Base-by-base conservation (phyloP, 1,139 yeast species). In the Blastobotrys illinoisensis region DNA sequence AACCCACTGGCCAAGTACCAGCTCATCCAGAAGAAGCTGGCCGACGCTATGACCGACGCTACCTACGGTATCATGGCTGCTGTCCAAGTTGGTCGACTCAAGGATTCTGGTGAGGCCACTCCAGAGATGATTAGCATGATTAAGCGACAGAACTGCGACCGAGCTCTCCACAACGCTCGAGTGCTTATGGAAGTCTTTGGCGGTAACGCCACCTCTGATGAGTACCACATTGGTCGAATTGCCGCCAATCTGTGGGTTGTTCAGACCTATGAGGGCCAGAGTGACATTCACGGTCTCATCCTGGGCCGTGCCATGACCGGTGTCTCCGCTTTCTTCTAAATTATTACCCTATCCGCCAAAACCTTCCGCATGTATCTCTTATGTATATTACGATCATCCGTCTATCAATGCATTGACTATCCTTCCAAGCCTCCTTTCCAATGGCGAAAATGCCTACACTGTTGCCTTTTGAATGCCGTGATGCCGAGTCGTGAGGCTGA, bases 201-300 rank as follows among this genome's bases (percentile, higher is more conserved):
- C 3, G 78, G 78, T 24, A 75, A 74, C 54, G 78, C 74, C 24
- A 67, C 74, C 9, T 65, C 74, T 51, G 78, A 74, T 56, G 78
- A 75, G 64, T 74, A 75, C 60, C 76, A 72, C 52, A 74, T 75
- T 58, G 76, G 74, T 14, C 65, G 78, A 53, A 73, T 75, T 54
- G 74, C 76, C 6, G 73, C 71, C 53, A 74, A 75, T 60, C 64
- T 75, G 56, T 74, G 71, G 64, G 77, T 74, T 7, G 77, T 73
- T 14, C 78, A 74, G 62, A 74, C 77, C 24, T 74, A 74, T 56
- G 78, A 74, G 63, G 78, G 78, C 43, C 78, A 75, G 58, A 70
- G 75, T 56, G 78, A 74, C 57, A 74, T 74, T 54, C 78, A 74
- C 58, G 76, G 57, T 5, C 64, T 74, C 49, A 74, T 74, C 45